Percentiles rank a stretch among this genome's conserved stretches.
Conservation (phyloP, 495 filamentous ascomycete genomes). For the Astrocystis sublimbata region DNA sequence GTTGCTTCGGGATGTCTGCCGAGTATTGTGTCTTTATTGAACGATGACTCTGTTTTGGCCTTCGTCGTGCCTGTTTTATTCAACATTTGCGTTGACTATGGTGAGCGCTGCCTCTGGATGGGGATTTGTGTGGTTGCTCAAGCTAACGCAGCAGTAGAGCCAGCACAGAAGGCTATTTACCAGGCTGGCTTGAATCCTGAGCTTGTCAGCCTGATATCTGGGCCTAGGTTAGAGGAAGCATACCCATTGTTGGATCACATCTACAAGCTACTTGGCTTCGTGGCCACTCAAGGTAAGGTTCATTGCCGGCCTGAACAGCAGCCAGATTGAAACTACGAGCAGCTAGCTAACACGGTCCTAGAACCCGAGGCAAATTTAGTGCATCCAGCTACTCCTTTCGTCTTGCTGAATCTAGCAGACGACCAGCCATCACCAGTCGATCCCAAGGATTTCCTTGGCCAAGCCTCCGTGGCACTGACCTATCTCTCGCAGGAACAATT, state of each 20-base stretch:
- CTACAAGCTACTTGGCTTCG: conserved; percentile 52
- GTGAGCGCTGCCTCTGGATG: conserved; percentile 42
- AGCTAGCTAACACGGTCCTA: conserved; percentile 22
- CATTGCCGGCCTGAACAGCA: background rate
- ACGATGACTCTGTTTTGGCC: conserved; percentile 48
- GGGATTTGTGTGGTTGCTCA: conserved; percentile 10
- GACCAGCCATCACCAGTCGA: conserved; percentile 23
- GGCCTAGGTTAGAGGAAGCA: conserved; percentile 32
- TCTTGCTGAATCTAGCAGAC: conserved; percentile 38
- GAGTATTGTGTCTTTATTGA: conserved; percentile 55
- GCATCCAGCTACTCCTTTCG: conserved; percentile 33
- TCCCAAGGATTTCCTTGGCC: conserved; percentile 38
- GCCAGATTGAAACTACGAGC: background rate
- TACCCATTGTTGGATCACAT: conserved; percentile 39
- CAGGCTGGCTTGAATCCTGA: conserved; percentile 41
- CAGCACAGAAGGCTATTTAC: conserved; percentile 55
- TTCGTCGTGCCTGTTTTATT: conserved; percentile 68
- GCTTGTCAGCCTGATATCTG: conserved; percentile 42
- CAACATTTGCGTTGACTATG: conserved; percentile 75
- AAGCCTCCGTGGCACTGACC: conserved; percentile 38
- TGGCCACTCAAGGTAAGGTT: conserved; percentile 44
- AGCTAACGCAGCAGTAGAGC: conserved; percentile 36
- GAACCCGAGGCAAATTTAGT: conserved; percentile 39
- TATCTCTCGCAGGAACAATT: conserved; percentile 47
- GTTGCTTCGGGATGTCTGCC: conserved; percentile 58